phyloP scores from a whole-genome alignment of 805 yeast genomes.

The Lachancea sp. region DNA sequence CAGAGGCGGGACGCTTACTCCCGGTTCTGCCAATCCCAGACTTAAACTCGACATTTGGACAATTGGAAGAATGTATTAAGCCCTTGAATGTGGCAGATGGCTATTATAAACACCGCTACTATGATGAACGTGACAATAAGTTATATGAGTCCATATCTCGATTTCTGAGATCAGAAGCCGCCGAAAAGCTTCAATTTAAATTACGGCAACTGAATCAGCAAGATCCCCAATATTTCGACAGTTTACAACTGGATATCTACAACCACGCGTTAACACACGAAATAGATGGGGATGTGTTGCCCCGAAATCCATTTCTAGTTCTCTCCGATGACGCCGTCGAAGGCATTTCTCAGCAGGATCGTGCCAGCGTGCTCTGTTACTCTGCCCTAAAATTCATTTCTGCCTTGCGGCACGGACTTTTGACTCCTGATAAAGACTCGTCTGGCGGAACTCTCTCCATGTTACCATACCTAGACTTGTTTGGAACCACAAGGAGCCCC shows the following conservation, averaged over 20 bases:
- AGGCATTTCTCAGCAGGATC: slow-evolving; percentile 54
- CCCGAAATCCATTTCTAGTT: slow-evolving; percentile 71
- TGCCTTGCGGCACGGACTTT: slow-evolving; percentile 46
- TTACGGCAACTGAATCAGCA: slow-evolving; percentile 40
- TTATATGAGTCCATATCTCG: slow-evolving; percentile 40
- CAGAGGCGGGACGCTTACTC: slow-evolving; percentile 27
- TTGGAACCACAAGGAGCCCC: slow-evolving; percentile 62
- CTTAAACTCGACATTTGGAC: slow-evolving; percentile 43
- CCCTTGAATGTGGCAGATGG: slow-evolving; percentile 55
- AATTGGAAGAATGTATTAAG: slow-evolving; percentile 48
- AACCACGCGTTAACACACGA: slow-evolving; percentile 38
- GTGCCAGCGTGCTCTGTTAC: slow-evolving; percentile 61
- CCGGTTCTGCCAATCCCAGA: slow-evolving; percentile 63
- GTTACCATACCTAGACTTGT: slow-evolving; percentile 59
- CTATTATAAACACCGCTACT: slow-evolving; percentile 32
- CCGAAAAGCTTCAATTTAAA: slow-evolving; percentile 48
- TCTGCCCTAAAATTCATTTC: slow-evolving; percentile 62
- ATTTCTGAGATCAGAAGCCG: slow-evolving; percentile 39
- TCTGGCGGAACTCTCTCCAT: slow-evolving; percentile 51
- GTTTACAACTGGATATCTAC: slow-evolving; percentile 37
- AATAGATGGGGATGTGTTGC: slow-evolving; percentile 53
- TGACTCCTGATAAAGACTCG: slow-evolving; percentile 55
- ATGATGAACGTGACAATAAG: slow-evolving; percentile 25
- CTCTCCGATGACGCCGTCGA: slow-evolving; percentile 69
- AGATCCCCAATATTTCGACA: slow-evolving; percentile 50